Evolutionary conservation across 805 yeast genomes (phyloP), one percentile per base, ranked within the genome.

Genomic region (Wickerhamiella bombiphila): DNA sequence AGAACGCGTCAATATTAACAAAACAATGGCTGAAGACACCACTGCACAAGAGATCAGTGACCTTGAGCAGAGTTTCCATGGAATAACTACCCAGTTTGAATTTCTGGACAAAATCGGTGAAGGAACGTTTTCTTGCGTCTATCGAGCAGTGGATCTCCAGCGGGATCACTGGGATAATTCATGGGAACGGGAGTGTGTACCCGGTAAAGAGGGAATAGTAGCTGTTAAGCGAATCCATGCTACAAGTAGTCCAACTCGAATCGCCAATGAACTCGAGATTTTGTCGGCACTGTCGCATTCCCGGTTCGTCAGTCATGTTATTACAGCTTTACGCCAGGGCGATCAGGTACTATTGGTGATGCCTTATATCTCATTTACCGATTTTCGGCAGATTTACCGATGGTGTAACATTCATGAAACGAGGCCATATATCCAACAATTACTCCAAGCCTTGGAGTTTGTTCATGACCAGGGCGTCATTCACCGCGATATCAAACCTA

Each of bases 181-280:
- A 5, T 55, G 60, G 60, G 59, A 56, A 28, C 19, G 19, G 16
- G 32, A 26, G 17, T 21, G 19, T 3, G 26, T 21, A 3, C 35
- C 47, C 11, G 32, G 35, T 32, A 22, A 11, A 20, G 22, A 32
- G 13, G 33, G 25, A 26, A 32, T 43, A 14, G 97, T 91, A 40
- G 99, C 99, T 2, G 64, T 91, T 47, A 91, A 91, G 55, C 73
- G 91, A 51, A 83, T 91, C 34, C 86, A 88, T 56, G 97, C 86
- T 16, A 91, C 98, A 0, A 81, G 95, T 1, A 83, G 96, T 5
- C 96, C 97, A 0, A 76, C 74, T 44, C 69, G 99, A 57, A 88
- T 91, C 32, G 74, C 72, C 49, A 86, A 86, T 55, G 99, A 91
- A 57, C 68, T 91, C 45, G 77, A 77, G 45, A 61, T 91, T 34